Conservation (phyloP, 805 yeast genomes). For the Isabelozyma heimii region DNA sequence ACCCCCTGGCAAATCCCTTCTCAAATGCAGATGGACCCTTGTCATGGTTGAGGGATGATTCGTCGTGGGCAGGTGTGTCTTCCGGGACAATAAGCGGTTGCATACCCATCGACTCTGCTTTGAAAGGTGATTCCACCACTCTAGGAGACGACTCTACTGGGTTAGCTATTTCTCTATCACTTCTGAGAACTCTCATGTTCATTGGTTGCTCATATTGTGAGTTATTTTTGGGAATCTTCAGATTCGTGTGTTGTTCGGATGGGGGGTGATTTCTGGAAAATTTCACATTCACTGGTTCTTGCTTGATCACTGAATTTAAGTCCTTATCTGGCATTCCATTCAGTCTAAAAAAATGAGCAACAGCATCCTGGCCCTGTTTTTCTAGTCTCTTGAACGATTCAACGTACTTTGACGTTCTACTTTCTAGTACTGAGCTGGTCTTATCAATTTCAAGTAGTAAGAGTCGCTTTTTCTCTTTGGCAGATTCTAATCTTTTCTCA, state of each 20-base stretch:
- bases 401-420: conserved; percentile 43
- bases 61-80: not conserved
- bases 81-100: conserved; percentile 5
- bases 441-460: conserved; percentile 39
- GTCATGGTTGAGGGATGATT: conserved; percentile 11
- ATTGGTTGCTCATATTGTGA: no score
- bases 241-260: no score
- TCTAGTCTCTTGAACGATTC: conserved; percentile 41
- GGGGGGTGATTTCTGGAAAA: conserved; percentile 8
- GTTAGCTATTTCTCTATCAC: no score
- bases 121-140: not conserved
- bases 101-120: conserved; percentile 8
- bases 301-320: conserved; percentile 11
- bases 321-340: conserved; percentile 19
- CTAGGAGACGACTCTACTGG: no score
- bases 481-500: conserved; percentile 28
- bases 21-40: conserved; percentile 29
- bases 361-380: conserved; percentile 31
- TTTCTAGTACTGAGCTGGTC: conserved; percentile 50
- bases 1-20: conserved; percentile 33
- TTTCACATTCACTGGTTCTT: conserved; percentile 25
- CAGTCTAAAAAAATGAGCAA: conserved; percentile 21
- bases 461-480: conserved; percentile 32
- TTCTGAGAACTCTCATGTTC: no score
- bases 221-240: no score